Conservation (phyloP, 768 basidiomycete genomes). For the Auriscalpium microsporum region DNA sequence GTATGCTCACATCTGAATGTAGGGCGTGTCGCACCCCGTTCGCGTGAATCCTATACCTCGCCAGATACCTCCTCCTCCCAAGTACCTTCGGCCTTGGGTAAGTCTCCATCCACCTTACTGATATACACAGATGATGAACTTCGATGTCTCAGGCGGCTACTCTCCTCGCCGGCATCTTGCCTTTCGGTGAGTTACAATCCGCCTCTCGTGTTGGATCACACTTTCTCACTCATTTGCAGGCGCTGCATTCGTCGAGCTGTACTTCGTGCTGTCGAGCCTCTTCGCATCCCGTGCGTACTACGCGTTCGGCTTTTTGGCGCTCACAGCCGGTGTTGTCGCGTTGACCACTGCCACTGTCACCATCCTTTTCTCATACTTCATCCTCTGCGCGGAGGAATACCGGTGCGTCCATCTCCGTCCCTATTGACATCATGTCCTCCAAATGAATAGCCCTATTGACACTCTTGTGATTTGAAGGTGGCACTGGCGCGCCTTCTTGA, state of each 20-base stretch:
- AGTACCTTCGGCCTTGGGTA: conserved; percentile 79
- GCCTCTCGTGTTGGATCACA: not conserved
- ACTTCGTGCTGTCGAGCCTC: conserved; percentile 83
- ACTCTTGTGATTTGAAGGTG: conserved; percentile 42
- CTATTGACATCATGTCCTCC: not conserved
- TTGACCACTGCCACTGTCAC: conserved; percentile 88
- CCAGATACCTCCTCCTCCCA: conserved; percentile 87
- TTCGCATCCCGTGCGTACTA: conserved; percentile 93
- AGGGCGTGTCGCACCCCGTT: conserved; percentile 76
- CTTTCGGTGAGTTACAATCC: conserved; percentile 58
- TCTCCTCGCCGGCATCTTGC: conserved; percentile 83
- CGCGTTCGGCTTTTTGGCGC: conserved; percentile 90
- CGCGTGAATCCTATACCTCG: conserved; percentile 89
- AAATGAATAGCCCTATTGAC: not conserved
- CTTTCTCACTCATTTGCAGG: conserved; percentile 34
- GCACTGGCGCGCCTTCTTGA: conserved; percentile 94
- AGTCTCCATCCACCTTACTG: conserved; percentile 15
- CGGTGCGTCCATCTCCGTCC: conserved; percentile 36
- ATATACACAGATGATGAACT: conserved; percentile 3
- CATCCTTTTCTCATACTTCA: conserved; percentile 85
- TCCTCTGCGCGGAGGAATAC: conserved; percentile 91
- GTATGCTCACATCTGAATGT: conserved; percentile 7
- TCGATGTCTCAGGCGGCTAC: conserved; percentile 42
- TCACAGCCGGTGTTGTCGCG: conserved; percentile 75
- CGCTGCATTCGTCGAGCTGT: conserved; percentile 92